Conservation (phyloP, 352 stramenopile genomes). For the Pythium oligandrum region DNA sequence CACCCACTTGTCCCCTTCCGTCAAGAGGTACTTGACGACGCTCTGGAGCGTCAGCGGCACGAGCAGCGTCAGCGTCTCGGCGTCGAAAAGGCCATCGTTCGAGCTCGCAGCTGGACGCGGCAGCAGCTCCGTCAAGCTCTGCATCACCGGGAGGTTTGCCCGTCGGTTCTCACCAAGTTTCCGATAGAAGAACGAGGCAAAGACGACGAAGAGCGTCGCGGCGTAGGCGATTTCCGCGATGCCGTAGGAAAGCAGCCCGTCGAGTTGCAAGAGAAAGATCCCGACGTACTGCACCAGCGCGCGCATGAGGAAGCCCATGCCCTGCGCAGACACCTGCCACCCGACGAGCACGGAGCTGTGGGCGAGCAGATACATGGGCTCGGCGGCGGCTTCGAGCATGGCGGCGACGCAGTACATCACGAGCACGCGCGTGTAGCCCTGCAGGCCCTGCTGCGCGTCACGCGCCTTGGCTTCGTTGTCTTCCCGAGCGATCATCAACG, state of each 20-base stretch:
- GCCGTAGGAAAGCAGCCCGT: constrained; percentile 66
- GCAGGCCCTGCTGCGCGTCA: constrained; percentile 11
- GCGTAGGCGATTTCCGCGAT: constrained; percentile 75
- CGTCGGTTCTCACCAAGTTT: constrained; percentile 26
- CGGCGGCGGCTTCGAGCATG: constrained; percentile 72
- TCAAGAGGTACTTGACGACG: constrained; percentile 96
- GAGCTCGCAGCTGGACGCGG: constrained; percentile 8
- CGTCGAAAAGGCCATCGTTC: constrained; percentile 28
- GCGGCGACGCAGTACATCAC: constrained; percentile 72
- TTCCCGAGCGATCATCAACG: constrained; percentile 11
- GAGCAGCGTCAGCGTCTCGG: constrained; percentile 52
- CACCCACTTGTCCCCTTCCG: constrained; percentile 95
- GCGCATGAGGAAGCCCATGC: constrained; percentile 65
- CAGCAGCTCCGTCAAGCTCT: constrained; percentile 47
- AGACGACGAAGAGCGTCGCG: constrained; percentile 50
- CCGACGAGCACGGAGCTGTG: constrained; percentile 76
- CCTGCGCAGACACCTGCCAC: constrained; percentile 79
- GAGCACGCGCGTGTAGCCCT: constrained; percentile 52
- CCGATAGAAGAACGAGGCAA: constrained; percentile 45
- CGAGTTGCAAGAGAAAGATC: constrained; percentile 56
- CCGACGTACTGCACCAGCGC: constrained; percentile 60
- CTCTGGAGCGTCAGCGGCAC: constrained; percentile 88
- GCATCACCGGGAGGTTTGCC: constrained; percentile 32
- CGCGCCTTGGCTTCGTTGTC: constrained; percentile 6
- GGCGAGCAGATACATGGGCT: constrained; percentile 80